Evolutionary conservation across 1,284 basidiomycete species (phyloP).

Genomic region (Sparassis latifolia): DNA sequence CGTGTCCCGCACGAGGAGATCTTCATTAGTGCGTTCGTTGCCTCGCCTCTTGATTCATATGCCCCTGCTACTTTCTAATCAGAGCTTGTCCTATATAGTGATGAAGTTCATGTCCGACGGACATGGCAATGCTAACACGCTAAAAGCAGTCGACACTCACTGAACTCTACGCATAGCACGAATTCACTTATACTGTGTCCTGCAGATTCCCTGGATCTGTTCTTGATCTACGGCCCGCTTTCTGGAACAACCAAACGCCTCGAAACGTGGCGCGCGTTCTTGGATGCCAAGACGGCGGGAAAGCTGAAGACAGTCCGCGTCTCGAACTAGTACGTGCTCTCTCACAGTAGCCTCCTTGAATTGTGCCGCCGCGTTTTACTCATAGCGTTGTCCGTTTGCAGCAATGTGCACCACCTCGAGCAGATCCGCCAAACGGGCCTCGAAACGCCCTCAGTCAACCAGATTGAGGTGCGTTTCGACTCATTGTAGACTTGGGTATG

Average conservation of each 20-base stretch:
- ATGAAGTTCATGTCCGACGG: conserved; percentile 17
- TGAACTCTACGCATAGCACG: conserved; percentile 14
- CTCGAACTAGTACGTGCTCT: too few species aligned
- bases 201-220: conserved; percentile 45
- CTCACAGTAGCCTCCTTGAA: too few species aligned
- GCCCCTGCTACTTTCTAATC: conserved; percentile 4
- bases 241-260: conserved; percentile 30
- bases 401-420: too few species aligned
- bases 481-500: too few species aligned
- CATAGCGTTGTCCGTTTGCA: too few species aligned
- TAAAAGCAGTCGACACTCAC: conserved; percentile 31
- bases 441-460: too few species aligned
- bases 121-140: conserved; percentile 18
- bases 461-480: too few species aligned
- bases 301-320: too few species aligned
- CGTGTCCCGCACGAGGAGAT: conserved; percentile 47
- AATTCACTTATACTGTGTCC: background rate
- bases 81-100: conserved; percentile 14
- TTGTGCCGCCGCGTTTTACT: too few species aligned
- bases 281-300: too few species aligned
- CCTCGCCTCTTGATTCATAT: conserved; percentile 1
- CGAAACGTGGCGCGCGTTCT: too few species aligned
- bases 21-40: conserved; percentile 52
- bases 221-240: conserved; percentile 47
- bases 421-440: too few species aligned